phyloP scores from a whole-genome alignment of 228 moss, liverwort and hornwort species.

The Sphagnum magellanicum region DNA sequence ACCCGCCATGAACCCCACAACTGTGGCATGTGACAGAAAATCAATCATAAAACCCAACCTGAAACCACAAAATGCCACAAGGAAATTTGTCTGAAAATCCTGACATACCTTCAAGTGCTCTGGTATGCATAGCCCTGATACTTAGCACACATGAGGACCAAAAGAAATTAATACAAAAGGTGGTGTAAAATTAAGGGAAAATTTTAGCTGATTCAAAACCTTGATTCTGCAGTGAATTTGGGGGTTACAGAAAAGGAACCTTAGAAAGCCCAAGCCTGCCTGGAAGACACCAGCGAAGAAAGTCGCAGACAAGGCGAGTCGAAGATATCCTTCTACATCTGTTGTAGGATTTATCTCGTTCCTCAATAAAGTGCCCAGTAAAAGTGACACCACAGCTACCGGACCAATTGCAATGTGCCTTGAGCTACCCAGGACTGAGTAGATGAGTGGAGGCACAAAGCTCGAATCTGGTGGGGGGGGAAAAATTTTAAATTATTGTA shows the following conservation, averaged over 20 bases:
- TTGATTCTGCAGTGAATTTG: no score
- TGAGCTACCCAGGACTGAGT: conserved; percentile 51
- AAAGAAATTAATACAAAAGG: background rate
- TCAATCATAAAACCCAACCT: conserved; percentile 67
- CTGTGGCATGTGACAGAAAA: conserved; percentile 32
- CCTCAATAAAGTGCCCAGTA: conserved; percentile 47
- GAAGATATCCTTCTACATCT: conserved; percentile 9
- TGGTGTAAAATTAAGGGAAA: background rate
- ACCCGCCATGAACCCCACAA: conserved; percentile 33
- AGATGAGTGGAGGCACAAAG: conserved; percentile 65
- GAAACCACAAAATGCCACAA: background rate
- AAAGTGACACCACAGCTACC: conserved; percentile 61
- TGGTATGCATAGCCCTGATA: background rate
- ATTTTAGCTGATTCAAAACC: no score
- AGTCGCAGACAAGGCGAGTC: conserved; percentile 52
- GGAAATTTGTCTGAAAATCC: no score
- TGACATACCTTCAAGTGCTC: no score
- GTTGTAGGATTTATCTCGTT: conserved; percentile 30
- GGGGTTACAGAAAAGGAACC: conserved; percentile 14
- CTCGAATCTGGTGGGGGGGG: conserved; percentile 40
- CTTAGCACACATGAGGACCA: background rate
- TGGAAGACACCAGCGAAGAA: conserved; percentile 70
- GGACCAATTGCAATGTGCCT: conserved; percentile 72
- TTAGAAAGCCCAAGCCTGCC: conserved; percentile 42
- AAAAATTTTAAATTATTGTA: no score